Base-by-base conservation (phyloP, 2,329 filamentous ascomycete genomes). In the Nakataea oryzae region DNA sequence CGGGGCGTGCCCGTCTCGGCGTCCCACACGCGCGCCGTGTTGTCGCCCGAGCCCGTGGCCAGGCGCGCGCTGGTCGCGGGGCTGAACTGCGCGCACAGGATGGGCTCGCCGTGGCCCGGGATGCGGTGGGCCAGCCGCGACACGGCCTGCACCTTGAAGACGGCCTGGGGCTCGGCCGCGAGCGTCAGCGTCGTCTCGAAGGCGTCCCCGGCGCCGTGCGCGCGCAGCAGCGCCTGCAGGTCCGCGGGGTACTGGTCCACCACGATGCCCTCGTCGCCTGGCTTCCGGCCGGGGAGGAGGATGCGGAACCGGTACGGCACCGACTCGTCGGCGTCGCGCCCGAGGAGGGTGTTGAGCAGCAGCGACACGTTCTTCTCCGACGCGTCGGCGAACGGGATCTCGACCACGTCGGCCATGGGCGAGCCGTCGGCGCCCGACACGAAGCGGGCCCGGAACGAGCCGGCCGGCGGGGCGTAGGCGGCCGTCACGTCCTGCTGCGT, bases 21-120 rank as follows among this genome's bases (percentile, higher is more conserved):
- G 70, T 99, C 93, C 91, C 91, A 97, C 76, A 97, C 88, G 62
- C 93, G 81, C 0, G 93, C 93, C 1, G 93, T 97, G 67, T 89
- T 89, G 71, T 99, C 95, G 58, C 95, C 95, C 14, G 56, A 58
- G 0, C 93, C 95, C 1, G 91, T 96, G 0, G 92, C 93, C 74
- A 97, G 82, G 63, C 87, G 82, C 13, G 86, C 86, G 29, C 90
- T 93, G 8, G 84, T 86, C 50, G 84, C 82, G 0, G 93, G 93
- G 0, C 90, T 95, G 74, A 97, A 97, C 54, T 93, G 86, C 2
- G 90, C 88, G 32, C 90, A 85, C 27, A 97, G 80, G 67, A 97
- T 97, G 3, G 93, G 87, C 73, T 96, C 90, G 54, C 92, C 93
- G 74, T 99, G 95, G 14, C 95, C 95, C 3, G 89, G 87, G 66